These are phyloP conservation scores for Coffea canephora DNA, from an alignment of 257 asterid genomes.

Conservation along the genomic window DNA sequence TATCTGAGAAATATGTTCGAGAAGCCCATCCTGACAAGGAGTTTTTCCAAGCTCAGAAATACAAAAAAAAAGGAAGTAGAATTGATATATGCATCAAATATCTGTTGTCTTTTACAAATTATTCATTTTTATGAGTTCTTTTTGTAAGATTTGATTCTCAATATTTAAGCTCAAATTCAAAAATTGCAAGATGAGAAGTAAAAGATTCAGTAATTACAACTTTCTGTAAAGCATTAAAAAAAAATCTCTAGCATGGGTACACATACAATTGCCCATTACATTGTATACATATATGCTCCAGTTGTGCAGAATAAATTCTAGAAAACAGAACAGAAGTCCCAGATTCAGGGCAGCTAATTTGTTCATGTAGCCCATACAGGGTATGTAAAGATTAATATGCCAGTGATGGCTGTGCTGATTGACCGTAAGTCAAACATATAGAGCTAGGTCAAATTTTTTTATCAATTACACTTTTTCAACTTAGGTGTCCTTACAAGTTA, in stretches of 20 bases:
- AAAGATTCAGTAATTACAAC: background rate
- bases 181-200: background rate
- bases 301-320: background rate
- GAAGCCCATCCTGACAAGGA: constrained; percentile 83
- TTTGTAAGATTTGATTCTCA: background rate
- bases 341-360: background rate
- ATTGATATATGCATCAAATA: background rate
- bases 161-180: background rate
- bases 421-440: background rate
- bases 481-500: background rate
- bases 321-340: background rate
- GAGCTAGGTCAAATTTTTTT: background rate
- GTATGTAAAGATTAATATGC: too few species aligned
- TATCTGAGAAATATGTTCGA: constrained; percentile 85
- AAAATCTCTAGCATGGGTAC: background rate
- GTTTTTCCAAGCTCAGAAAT: background rate
- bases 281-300: background rate
- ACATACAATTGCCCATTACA: background rate
- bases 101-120: background rate
- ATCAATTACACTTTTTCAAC: too few species aligned
- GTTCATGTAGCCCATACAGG: background rate
- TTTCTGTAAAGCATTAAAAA: too few species aligned
- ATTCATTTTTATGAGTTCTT: background rate
- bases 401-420: background rate
- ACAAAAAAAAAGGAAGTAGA: background rate